These are phyloP conservation scores for Beauveria scarabaeidicola DNA, from an alignment of 2,329 filamentous ascomycete genomes.

Conservation along the genomic window DNA sequence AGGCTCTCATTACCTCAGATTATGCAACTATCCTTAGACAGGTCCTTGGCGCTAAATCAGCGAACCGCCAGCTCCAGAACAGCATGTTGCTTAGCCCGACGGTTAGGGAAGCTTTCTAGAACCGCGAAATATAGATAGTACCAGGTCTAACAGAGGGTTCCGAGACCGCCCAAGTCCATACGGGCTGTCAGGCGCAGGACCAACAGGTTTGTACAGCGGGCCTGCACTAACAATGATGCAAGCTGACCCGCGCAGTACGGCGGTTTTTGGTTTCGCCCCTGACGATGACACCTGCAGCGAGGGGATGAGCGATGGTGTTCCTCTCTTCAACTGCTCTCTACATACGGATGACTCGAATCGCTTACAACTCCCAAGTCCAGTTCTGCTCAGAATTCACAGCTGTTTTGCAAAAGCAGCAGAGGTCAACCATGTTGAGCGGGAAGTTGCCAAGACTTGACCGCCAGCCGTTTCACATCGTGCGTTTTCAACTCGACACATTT, in stretches of 20 bases:
- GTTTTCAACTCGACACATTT: neutral
- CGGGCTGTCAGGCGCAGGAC: neutral
- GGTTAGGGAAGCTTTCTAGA: neutral
- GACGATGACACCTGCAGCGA: neutral
- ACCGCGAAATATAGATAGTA: neutral
- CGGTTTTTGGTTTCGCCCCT: neutral
- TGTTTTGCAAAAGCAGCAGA: neutral
- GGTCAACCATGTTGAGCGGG: neutral
- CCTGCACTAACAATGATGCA: neutral
- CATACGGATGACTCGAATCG: neutral
- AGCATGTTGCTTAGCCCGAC: neutral
- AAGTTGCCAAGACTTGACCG: slow-evolving; percentile 1
- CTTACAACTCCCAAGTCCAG: neutral
- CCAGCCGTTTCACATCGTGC: neutral
- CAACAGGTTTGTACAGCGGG: neutral
- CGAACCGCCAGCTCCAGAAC: neutral
- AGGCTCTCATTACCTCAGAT: neutral
- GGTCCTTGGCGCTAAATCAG: neutral
- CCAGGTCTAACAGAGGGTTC: neutral
- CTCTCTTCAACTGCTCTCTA: neutral
- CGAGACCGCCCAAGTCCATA: neutral
- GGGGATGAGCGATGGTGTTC: neutral
- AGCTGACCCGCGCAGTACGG: neutral
- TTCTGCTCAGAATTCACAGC: neutral
- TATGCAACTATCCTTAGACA: neutral